These are phyloP conservation scores for Xylaria sp. DNA, from an alignment of 2,329 filamentous ascomycete species.

Conservation along the genomic window DNA sequence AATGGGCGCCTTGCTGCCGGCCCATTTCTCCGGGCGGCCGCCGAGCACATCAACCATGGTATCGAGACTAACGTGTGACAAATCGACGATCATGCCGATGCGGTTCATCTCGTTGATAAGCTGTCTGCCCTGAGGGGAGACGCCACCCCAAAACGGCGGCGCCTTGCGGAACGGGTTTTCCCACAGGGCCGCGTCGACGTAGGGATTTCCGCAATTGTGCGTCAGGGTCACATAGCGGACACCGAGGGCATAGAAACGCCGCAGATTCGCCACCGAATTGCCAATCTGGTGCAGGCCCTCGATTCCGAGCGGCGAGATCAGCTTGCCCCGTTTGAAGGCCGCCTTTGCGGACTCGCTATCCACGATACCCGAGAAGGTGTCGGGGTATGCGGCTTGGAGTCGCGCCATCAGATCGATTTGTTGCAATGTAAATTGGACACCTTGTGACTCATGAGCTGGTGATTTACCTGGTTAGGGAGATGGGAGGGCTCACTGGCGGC, in stretches of 20 bases:
- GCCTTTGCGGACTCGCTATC: conserved; percentile 66
- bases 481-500: conserved; percentile 59
- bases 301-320: conserved; percentile 80
- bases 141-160: conserved; percentile 69
- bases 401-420: conserved; percentile 70
- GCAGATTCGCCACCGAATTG: conserved; percentile 77
- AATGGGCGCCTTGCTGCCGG: conserved; percentile 77
- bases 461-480: not conserved
- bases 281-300: conserved; percentile 95
- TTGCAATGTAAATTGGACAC: conserved; percentile 68
- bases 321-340: conserved; percentile 64
- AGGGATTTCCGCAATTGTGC: conserved; percentile 92
- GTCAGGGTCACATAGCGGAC: conserved; percentile 89
- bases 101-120: conserved; percentile 91
- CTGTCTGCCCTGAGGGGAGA: conserved; percentile 71
- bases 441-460: conserved; percentile 47
- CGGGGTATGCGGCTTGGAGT: conserved; percentile 53
- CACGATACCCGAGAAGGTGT: conserved; percentile 67
- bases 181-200: conserved; percentile 80
- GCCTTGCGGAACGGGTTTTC: conserved; percentile 57
- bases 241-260: conserved; percentile 76
- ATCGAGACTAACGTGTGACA: conserved; percentile 76
- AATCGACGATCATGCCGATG: conserved; percentile 90
- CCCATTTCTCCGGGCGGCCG: conserved; percentile 60
- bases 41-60: conserved; percentile 86